These are phyloP conservation scores for Fusarium phyllophilum DNA, from an alignment of 2,329 filamentous ascomycete genomes.

Conservation along the genomic window DNA sequence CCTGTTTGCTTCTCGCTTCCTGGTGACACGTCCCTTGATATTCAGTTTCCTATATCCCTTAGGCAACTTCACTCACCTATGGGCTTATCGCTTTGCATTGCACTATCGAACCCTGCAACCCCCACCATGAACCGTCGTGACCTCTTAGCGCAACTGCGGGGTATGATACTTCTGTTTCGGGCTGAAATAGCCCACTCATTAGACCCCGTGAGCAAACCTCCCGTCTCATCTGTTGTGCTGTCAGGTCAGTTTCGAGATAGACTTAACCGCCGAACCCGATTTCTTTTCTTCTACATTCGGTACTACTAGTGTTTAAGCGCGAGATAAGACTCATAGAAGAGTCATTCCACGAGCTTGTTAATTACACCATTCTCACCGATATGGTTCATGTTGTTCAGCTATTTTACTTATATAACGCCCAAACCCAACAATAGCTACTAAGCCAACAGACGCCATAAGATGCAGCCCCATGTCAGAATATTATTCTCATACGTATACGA, in stretches of 20 bases:
- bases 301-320: neutral
- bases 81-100: constrained; percentile 37
- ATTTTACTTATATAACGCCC: neutral
- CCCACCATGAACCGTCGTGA: constrained; percentile 38
- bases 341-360: neutral
- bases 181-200: constrained; percentile 29
- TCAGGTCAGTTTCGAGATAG: constrained; percentile 18
- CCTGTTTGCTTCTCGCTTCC: neutral
- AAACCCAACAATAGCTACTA: neutral
- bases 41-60: neutral
- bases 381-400: neutral
- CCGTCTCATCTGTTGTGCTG: constrained; percentile 4
- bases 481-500: neutral
- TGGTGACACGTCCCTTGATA: neutral
- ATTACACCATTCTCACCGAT: constrained; percentile 19
- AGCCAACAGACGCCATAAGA: neutral
- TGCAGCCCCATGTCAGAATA: constrained; percentile 13
- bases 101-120: constrained; percentile 34
- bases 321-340: neutral
- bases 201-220: constrained; percentile 39
- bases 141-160: constrained; percentile 39
- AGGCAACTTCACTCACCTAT: neutral
- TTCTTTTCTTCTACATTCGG: neutral
- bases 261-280: constrained; percentile 21
- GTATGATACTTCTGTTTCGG: constrained; percentile 34